phyloP scores from a whole-genome alignment of 805 yeast genomes.

The Metschnikowia corniflorae region DNA sequence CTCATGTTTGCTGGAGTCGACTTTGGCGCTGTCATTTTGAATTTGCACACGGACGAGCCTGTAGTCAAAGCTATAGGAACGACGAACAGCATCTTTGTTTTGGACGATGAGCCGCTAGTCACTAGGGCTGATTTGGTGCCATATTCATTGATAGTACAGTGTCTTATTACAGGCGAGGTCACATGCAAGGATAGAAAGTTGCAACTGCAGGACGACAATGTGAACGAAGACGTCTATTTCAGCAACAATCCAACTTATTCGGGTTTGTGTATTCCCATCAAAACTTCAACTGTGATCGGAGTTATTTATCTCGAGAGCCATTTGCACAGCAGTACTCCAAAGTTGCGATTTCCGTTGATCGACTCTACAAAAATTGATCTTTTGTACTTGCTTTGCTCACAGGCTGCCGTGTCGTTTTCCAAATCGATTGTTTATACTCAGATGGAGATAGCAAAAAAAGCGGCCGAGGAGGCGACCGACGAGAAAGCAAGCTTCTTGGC shows the following conservation, averaged over 20 bases:
- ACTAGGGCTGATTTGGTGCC: conserved; percentile 45
- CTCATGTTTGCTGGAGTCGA: conserved; percentile 33
- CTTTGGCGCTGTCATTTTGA: conserved; percentile 31
- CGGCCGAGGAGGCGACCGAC: conserved; percentile 52
- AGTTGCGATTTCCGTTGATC: conserved; percentile 12
- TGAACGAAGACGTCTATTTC: conserved; percentile 40
- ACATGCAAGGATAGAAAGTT: conserved; percentile 35
- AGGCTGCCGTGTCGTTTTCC: conserved; percentile 50
- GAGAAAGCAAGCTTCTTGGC: conserved; percentile 52
- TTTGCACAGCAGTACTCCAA: conserved; percentile 5
- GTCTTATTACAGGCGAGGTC: conserved; percentile 33
- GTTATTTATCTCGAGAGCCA: conserved; percentile 41
- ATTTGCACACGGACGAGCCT: conserved; percentile 21
- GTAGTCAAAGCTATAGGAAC: conserved; percentile 28
- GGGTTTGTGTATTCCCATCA: conserved; percentile 45
- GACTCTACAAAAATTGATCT: conserved; percentile 36
- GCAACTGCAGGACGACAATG: conserved; percentile 23
- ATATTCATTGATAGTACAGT: conserved; percentile 34
- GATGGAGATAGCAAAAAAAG: conserved; percentile 41
- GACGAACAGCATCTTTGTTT: conserved; percentile 20
- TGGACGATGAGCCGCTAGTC: conserved; percentile 33
- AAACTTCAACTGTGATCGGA: conserved; percentile 40
- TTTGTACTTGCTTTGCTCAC: conserved; percentile 43
- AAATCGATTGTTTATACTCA: conserved; percentile 45
- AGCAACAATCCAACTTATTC: conserved; percentile 29